phyloP scores from a whole-genome alignment of 2,329 filamentous ascomycete species.

The Blastomyces gilchristii region DNA sequence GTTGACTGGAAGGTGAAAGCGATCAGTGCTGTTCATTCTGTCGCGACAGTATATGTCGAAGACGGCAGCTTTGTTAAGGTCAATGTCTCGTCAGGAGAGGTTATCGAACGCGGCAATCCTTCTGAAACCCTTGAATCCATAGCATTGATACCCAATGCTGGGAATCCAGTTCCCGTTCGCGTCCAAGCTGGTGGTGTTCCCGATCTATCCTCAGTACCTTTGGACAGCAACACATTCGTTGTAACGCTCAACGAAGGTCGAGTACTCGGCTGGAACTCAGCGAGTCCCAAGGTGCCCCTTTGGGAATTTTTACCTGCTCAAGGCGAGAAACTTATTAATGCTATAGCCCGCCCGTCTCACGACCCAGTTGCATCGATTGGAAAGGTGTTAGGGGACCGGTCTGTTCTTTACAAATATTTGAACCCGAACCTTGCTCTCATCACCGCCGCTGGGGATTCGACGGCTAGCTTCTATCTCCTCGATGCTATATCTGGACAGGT shows the following conservation, averaged over 20 bases:
- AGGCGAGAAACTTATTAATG: constrained; percentile 56
- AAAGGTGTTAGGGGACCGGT: constrained; percentile 78
- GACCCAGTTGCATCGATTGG: constrained; percentile 93
- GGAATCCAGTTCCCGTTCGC: constrained; percentile 21
- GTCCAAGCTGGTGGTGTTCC: constrained; percentile 29
- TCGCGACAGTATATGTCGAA: constrained; percentile 49
- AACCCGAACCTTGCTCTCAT: constrained; percentile 77
- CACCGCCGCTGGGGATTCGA: constrained; percentile 53
- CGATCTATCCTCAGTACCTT: constrained; percentile 21
- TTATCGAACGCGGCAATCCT: constrained; percentile 26
- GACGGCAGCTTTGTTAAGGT: constrained; percentile 52
- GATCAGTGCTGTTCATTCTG: constrained; percentile 52
- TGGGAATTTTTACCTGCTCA: constrained; percentile 65
- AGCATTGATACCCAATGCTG: constrained; percentile 22
- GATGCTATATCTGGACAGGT: constrained; percentile 79
- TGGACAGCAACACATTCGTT: constrained; percentile 28
- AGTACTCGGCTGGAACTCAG: constrained; percentile 36
- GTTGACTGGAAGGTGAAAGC: constrained; percentile 57
- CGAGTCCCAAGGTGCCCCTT: constrained; percentile 34
- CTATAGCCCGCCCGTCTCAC: constrained; percentile 59
- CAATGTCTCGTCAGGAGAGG: constrained; percentile 35
- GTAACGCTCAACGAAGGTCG: constrained; percentile 33
- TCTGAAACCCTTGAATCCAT: constrained; percentile 25
- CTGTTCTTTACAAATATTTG: constrained; percentile 95
- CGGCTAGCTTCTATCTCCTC: constrained; percentile 65